Evolutionary conservation across 2,329 filamentous ascomycete genomes (phyloP).

Genomic region (Fusarium cicatricum): DNA sequence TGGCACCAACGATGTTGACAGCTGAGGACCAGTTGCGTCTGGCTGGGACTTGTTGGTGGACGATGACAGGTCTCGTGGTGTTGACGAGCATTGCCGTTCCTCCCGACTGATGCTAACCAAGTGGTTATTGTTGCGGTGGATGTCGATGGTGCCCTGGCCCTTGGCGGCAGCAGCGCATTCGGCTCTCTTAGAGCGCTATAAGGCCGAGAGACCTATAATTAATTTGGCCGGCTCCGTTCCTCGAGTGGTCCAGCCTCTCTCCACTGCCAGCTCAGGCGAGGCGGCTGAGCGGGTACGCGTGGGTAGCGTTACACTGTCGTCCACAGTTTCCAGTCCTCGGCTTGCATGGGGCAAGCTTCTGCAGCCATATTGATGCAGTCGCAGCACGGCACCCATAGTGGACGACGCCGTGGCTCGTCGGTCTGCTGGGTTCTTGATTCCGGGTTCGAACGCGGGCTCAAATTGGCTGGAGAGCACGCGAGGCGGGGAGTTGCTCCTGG

Average conservation of each 20-base stretch:
- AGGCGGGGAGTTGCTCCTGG: slow-evolving; percentile 2
- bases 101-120: slow-evolving; percentile 34
- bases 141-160: slow-evolving; percentile 22
- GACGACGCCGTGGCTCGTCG: slow-evolving; percentile 12
- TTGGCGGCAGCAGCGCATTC: slow-evolving; percentile 12
- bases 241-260: slow-evolving; percentile 13
- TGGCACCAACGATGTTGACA: background rate
- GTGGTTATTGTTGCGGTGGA: slow-evolving; percentile 32
- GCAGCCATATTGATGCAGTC: slow-evolving; percentile 4
- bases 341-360: slow-evolving; percentile 25
- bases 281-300: slow-evolving; percentile 27
- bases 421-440: slow-evolving; percentile 26
- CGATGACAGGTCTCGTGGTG: slow-evolving; percentile 9
- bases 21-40: slow-evolving; percentile 3
- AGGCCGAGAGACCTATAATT: slow-evolving; percentile 33
- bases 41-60: slow-evolving; percentile 9
- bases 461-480: slow-evolving; percentile 33
- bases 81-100: slow-evolving; percentile 28
- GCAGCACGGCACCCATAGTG: slow-evolving; percentile 3
- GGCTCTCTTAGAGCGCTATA: slow-evolving; percentile 12
- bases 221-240: slow-evolving; percentile 35
- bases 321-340: slow-evolving; percentile 14
- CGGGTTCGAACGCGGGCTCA: slow-evolving; percentile 14
- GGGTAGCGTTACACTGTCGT: slow-evolving; percentile 17
- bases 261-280: slow-evolving; percentile 30